Base-by-base conservation (phyloP, 495 filamentous ascomycete genomes). In the Penicilliopsis zonata region DNA sequence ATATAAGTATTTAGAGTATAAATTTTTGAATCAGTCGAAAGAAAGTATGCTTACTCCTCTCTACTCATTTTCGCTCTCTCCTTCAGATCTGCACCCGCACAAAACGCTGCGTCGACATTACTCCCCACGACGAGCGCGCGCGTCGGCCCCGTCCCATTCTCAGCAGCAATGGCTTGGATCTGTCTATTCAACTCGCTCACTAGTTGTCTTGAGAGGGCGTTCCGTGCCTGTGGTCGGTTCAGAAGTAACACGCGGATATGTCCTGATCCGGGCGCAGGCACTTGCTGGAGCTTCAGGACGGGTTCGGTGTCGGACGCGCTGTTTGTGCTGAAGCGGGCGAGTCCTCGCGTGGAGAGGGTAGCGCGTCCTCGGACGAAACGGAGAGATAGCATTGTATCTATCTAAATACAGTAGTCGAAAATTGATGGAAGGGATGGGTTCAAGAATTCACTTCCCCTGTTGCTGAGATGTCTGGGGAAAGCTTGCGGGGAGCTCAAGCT, bases 21-120 rank as follows among this genome's bases (percentile, higher is more conserved):
- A 24, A 24, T n/a, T n/a, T n/a, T n/a, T n/a, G n/a, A n/a, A n/a
- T n/a, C n/a, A n/a, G n/a, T n/a, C n/a, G n/a, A n/a, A n/a, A n/a
- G n/a, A 15, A 33, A 13, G 15, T 7, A 17, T 27, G 14, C 56
- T 23, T 44, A 75, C 76, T 94, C 78, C 33, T 80, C 73, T 33
- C 55, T 62, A 3, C 69, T 80, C 53, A 96, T 85, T 0, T 60
- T 66, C 19, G 68, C 69, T 13, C 88, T 66, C 63, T 95, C 90
- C 49, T 94, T 96, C 36, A 98, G 53, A 43, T 98, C 88, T 1
- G 90, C 90, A 18, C 90, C 90, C 0, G 92, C 86, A 57, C 88
- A 96, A 57, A 98, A 98, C 33, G 74, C 75, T 2, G 69, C 62
- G 25, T 94, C 84, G 12, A 79, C 63, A 5, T 80, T 82, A 40